Evolutionary conservation across 2,329 filamentous ascomycete species (phyloP).

Genomic region (Clonostachys rhizophaga): DNA sequence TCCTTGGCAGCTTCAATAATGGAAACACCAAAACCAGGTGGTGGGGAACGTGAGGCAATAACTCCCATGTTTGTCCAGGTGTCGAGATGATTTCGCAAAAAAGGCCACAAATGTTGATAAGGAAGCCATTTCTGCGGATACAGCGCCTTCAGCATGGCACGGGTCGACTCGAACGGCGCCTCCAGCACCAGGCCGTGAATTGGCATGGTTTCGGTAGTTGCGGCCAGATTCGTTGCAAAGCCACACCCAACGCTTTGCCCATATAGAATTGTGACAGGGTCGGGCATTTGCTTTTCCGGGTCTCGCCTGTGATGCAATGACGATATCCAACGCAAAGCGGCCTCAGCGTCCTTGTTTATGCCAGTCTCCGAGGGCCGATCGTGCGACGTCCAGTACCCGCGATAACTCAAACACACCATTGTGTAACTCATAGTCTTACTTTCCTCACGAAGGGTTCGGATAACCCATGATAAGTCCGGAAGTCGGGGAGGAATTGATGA

Average conservation of each 20-base stretch:
- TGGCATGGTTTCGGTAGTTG: conserved; percentile 21
- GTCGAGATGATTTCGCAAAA: conserved; percentile 61
- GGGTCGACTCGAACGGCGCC: conserved; percentile 69
- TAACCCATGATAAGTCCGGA: conserved; percentile 48
- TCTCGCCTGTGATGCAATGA: conserved; percentile 25
- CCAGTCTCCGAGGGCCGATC: conserved; percentile 67
- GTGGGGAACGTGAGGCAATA: conserved; percentile 23
- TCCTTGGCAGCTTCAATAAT: conserved; percentile 54
- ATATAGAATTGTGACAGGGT: conserved; percentile 57
- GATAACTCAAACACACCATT: conserved; percentile 55
- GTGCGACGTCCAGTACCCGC: conserved; percentile 74
- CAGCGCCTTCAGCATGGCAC: conserved; percentile 64
- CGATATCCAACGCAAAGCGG: conserved; percentile 58
- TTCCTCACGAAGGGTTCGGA: conserved; percentile 36
- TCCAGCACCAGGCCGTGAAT: conserved; percentile 60
- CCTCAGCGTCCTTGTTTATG: conserved; percentile 63
- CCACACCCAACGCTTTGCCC: conserved; percentile 75
- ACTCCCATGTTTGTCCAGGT: conserved; percentile 43
- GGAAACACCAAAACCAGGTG: conserved; percentile 29
- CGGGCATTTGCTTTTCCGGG: conserved; percentile 8
- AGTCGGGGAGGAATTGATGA: conserved; percentile 53
- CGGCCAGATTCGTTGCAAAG: conserved; percentile 59
- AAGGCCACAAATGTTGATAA: conserved; percentile 70
- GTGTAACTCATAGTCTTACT: conserved; percentile 31
- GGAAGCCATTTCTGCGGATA: conserved; percentile 80